A percentile compares a stretch with the other conserved stretches of the same genome.
Conservation (phyloP, 371 early-diverging fungal species). For the Zychaea mexicana region DNA sequence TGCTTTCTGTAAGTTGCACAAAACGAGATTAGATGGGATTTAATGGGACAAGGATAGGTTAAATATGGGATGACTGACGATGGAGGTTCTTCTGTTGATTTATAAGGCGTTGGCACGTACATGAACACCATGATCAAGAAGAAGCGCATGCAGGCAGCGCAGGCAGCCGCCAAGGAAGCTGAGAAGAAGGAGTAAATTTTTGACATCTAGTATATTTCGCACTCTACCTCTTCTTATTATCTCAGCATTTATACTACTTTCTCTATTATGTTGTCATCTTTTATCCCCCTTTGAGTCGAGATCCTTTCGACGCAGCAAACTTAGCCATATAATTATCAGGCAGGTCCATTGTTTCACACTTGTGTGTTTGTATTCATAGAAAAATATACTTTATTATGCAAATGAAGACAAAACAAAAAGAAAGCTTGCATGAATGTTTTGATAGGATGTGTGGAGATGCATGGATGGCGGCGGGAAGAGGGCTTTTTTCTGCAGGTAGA, state of each 20-base stretch:
- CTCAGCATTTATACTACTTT: neutral
- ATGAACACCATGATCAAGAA: constrained; percentile 80
- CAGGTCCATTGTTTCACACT: neutral
- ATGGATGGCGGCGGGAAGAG: too few relatives aligned
- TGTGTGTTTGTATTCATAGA: neutral
- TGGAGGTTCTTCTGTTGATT: constrained; percentile 3
- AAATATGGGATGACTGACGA: neutral
- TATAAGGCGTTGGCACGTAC: constrained; percentile 74
- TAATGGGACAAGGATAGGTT: neutral
- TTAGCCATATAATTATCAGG: neutral
- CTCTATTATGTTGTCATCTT: neutral
- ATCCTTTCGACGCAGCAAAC: too few relatives aligned
- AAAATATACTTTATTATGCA: neutral
- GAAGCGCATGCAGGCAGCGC: constrained; percentile 49
- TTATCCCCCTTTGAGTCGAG: neutral
- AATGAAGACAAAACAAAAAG: neutral
- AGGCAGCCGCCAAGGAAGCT: constrained; percentile 26
- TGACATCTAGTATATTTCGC: neutral
- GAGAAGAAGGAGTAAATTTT: constrained; percentile 35
- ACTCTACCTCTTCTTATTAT: neutral
- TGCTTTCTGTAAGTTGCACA: constrained; percentile 63
- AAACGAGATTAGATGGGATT: neutral
- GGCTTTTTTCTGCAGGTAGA: neutral
- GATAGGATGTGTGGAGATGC: too few relatives aligned
- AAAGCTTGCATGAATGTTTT: neutral